Percentiles rank a stretch among this genome's conserved stretches.
Conservation (phyloP, 2,329 filamentous ascomycete genomes). For the Didymosphaeria variabile region DNA sequence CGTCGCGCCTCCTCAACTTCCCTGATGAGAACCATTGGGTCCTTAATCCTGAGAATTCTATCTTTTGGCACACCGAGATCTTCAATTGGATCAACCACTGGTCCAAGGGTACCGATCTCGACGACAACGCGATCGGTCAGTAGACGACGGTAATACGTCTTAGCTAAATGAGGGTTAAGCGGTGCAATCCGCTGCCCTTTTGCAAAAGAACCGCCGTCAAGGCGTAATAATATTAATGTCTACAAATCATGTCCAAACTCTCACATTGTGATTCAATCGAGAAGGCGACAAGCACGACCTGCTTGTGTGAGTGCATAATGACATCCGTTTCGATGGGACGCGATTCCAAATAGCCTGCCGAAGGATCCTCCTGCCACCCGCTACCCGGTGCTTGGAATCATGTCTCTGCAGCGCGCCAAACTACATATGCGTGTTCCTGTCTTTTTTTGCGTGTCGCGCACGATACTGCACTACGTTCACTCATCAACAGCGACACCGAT, state of each 20-base stretch:
- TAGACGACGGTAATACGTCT: constrained; percentile 20
- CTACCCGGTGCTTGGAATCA: constrained; percentile 21
- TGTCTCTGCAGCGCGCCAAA: not conserved
- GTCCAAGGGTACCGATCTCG: constrained; percentile 41
- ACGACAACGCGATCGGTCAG: constrained; percentile 40
- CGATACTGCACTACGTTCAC: not conserved
- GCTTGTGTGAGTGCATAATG: not conserved
- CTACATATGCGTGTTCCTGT: not conserved
- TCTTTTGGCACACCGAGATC: constrained; percentile 81
- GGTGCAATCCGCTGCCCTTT: not conserved
- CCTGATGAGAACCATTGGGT: constrained; percentile 85
- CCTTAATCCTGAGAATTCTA: constrained; percentile 85
- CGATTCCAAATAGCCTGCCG: constrained; percentile 1
- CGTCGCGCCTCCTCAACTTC: constrained; percentile 81
- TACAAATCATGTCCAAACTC: not conserved
- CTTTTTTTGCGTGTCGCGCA: not conserved
- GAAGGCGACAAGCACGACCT: not conserved
- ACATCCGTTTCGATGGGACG: not conserved
- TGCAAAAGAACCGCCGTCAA: not conserved
- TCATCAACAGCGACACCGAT: not conserved
- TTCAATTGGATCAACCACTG: constrained; percentile 53
- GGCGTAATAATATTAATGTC: not conserved
- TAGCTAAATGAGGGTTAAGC: constrained; percentile 1
- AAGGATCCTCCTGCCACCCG: constrained; percentile 11
- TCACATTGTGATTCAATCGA: not conserved